Evolutionary conservation across 177 flowering plant species (phyloP).

Genomic region (Vitis hybrid): DNA sequence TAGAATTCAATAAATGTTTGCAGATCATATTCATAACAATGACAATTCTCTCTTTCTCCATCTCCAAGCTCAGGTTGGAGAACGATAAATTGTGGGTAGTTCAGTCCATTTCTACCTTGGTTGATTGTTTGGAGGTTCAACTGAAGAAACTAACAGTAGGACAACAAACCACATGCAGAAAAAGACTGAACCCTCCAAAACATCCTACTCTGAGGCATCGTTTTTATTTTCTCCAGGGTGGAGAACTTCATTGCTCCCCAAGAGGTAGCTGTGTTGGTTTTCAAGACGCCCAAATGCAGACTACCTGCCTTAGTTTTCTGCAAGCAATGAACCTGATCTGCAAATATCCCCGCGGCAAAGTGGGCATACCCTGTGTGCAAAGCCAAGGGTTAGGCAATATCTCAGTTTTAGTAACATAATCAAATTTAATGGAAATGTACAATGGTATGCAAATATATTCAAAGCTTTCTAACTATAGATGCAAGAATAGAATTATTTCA

Average conservation of each 20-base stretch:
- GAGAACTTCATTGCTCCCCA: neutral
- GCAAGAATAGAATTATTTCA: too few species aligned
- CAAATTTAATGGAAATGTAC: neutral
- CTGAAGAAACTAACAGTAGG: neutral
- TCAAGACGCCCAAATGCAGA: neutral
- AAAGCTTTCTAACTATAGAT: too few species aligned
- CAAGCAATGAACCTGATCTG: conserved; percentile 34
- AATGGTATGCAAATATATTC: too few species aligned
- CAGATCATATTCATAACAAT: neutral
- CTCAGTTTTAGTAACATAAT: neutral
- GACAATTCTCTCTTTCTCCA: neutral
- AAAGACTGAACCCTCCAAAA: conserved; percentile 12
- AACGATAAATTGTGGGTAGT: neutral
- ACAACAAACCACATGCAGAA: neutral
- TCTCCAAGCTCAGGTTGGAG: neutral
- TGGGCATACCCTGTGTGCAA: conserved; percentile 80
- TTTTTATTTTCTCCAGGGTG: neutral
- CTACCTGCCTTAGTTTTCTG: conserved; percentile 25
- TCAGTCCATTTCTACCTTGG: conserved; percentile 12
- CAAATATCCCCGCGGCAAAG: conserved; percentile 91
- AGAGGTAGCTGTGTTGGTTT: neutral
- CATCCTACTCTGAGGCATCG: neutral
- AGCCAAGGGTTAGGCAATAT: neutral
- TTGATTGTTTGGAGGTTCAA: neutral
- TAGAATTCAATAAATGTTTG: neutral